Evolutionary conservation across 1,284 basidiomycete species (phyloP), one percentile per base, ranked within the genome.

Genomic region (Marasmius oreades): DNA sequence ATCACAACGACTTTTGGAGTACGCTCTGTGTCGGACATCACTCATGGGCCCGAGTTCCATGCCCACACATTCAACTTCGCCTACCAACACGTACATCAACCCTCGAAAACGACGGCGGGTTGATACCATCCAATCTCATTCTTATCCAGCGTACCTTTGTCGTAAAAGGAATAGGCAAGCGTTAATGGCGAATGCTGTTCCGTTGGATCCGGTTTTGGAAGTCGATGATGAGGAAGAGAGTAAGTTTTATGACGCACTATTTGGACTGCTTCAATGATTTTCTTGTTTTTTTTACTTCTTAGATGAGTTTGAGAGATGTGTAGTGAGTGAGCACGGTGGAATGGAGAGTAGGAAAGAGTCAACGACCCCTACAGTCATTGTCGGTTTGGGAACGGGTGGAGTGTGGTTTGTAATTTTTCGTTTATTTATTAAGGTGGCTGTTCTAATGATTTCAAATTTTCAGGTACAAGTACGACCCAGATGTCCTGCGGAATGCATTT

Each of bases 381-480:
- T 42, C 1, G 39, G 39, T 7, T n/a, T 20, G 5, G 39, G 39
- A 11, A 37, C 12, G n/a, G 39, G 39, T 14, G 39, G 39, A n/a
- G 39, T 42, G n/a, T 42, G 39, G 39, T 42, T 16, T 7, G 39
- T 42, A 20, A 45, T 43, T 53, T 20, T 53, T 43, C 14, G 0
- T 23, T 28, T 45, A 2, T 26, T 45, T 44, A 22, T 14, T 52
- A 2, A 5, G 11, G 2, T 42, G 39, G 10, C 16, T 8, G 7
- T 20, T 42, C n/a, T 42, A 6, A 3, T 42, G 14, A 3, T 23
- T 6, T 3, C 39, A 5, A 3, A 16, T 11, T 2, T 22, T 20
- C 58, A 87, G 85, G 36, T 86, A 80, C 62, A 85, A 82, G 66
- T 88, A 85, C 59, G 72, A 80, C n/a, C 77, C 81, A 0, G 64